Conservation (phyloP, 441 rosid species). For the Erysimum cheiri region DNA sequence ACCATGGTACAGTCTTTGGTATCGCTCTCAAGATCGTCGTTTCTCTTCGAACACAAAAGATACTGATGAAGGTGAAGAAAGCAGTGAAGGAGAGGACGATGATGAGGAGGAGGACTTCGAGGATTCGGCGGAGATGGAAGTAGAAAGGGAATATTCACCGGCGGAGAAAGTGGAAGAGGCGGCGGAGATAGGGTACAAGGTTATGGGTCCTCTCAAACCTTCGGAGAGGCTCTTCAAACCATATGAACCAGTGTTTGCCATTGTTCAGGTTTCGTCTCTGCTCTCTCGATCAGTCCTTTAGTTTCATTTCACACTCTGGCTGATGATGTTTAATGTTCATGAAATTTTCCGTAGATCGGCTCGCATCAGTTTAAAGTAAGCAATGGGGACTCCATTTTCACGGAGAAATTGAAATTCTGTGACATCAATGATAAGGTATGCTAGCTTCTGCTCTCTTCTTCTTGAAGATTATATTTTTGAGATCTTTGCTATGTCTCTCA, state of each 20-base stretch:
- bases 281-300: neutral
- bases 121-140: conserved; percentile 39
- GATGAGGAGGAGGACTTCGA: conserved; percentile 31
- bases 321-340: neutral
- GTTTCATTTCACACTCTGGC: conserved; percentile 16
- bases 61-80: conserved; percentile 44
- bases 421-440: conserved; percentile 89
- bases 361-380: conserved; percentile 96
- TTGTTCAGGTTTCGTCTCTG: conserved; percentile 74
- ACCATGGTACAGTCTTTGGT: conserved; percentile 33
- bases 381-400: conserved; percentile 81
- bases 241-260: conserved; percentile 79
- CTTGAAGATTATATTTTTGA: neutral
- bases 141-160: conserved; percentile 56
- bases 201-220: conserved; percentile 62
- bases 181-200: conserved; percentile 77
- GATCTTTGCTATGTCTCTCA: neutral
- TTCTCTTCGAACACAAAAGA: conserved; percentile 54
- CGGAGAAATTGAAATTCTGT: conserved; percentile 87
- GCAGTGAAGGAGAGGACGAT: conserved; percentile 51
- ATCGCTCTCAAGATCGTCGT: conserved; percentile 43
- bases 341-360: conserved; percentile 59
- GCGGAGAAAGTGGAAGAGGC: conserved; percentile 84
- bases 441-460: conserved; percentile 6
- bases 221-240: conserved; percentile 71